Evolutionary conservation across 345 rosid genomes (phyloP), one percentile per base, ranked within the genome.

Genomic region (Dimocarpus longan): DNA sequence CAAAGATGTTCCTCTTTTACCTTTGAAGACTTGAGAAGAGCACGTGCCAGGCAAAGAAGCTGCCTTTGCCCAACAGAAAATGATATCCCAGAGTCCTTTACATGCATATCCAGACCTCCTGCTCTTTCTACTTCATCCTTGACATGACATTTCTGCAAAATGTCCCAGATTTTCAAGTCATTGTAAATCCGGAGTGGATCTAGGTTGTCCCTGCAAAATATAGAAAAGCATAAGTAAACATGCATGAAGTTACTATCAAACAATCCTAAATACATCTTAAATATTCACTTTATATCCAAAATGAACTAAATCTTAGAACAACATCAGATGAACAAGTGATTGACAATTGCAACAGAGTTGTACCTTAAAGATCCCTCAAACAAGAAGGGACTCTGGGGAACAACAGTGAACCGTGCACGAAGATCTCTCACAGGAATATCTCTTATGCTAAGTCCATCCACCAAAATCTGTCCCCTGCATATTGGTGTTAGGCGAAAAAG

Each of bases 61-160:
- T 93, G 99, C 86, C 96, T 90, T 85, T 92, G 98, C 22, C 98
- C 99, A 43, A 90, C 93, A 39, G 98, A 95, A 85, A 93, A 92
- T 5, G 91, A 87, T 62, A 80, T 78, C 76, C 95, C 95, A 66
- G 93, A 89, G 85, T 88, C 95, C 79, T 88, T 89, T 22, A 95
- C 80, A 21, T 48, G 84, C 12, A 83, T 83, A 76, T 89, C 92
- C 78, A 95, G 83, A 13, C 99, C 99, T 70, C 97, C 98, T 69
- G 87, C 93, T 54, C 21, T 84, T 82, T 89, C 98, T 43, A 95
- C 95, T 84, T 88, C 95, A 78, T 86, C 90, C 80, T 91, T 93
- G 52, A 95, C 81, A 82, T 93, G 93, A 79, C 99, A 95, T 85
- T 89, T 92, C 80, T 88, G 90, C 78, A 95, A 73, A 63, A 83